Evolutionary conservation across 768 basidiomycete genomes (phyloP).

Genomic region (Trichaptum fuscoviolaceum): DNA sequence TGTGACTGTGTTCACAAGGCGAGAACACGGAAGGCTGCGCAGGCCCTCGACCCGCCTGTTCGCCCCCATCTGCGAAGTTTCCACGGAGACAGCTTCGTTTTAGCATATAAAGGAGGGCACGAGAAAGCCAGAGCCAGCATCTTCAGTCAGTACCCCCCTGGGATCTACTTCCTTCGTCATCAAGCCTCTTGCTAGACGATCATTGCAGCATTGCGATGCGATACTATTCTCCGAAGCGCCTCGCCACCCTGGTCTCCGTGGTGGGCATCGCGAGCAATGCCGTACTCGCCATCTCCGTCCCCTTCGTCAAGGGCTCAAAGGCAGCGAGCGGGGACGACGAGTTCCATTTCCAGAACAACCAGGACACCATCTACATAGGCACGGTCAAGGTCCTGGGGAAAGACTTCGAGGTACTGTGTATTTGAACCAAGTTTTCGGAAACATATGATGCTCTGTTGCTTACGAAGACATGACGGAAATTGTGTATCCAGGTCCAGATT

Average conservation of each 20-base stretch:
- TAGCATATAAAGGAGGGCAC: too few relatives aligned
- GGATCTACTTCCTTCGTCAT: too few relatives aligned
- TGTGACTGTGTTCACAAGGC: too few relatives aligned
- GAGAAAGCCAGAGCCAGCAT: too few relatives aligned
- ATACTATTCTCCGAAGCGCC: not conserved
- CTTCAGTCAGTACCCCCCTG: too few relatives aligned
- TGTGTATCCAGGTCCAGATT: slow-evolving; percentile 27
- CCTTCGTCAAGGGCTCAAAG: not conserved
- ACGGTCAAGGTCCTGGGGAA: not conserved
- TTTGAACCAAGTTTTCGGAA: not conserved
- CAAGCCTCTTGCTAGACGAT: too few relatives aligned
- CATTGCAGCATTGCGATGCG: not conserved
- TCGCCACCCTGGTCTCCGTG: not conserved
- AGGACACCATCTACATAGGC: not conserved
- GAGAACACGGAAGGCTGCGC: too few relatives aligned
- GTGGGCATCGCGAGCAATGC: not conserved
- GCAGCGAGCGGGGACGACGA: not conserved
- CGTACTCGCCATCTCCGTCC: not conserved
- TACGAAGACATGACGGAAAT: not conserved
- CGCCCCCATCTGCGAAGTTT: too few relatives aligned
- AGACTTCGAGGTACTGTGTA: not conserved
- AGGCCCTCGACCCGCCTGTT: too few relatives aligned
- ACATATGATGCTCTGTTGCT: not conserved
- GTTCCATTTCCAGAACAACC: not conserved
- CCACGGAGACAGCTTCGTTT: too few relatives aligned